These are phyloP conservation scores for Wickerhamiella alocasiicola DNA, from an alignment of 805 yeast species.

Conservation along the genomic window DNA sequence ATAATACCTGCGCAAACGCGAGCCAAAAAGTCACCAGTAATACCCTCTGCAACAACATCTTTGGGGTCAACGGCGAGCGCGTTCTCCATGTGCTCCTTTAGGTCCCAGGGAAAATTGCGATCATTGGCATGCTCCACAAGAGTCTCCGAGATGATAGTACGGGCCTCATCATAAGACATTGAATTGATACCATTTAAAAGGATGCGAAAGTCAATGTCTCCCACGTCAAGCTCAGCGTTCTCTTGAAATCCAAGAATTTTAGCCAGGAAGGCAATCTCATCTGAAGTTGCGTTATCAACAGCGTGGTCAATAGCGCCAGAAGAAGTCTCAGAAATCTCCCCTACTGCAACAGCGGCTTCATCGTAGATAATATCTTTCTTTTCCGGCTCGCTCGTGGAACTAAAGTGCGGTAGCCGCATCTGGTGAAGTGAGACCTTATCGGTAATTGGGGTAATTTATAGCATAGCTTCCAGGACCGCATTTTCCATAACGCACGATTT, in stretches of 20 bases:
- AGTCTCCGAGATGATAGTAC: conserved; percentile 1
- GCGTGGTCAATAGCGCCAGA: not conserved
- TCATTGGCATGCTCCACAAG: conserved; percentile 6
- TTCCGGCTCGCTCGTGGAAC: too few relatives aligned
- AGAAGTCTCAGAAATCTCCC: too few relatives aligned
- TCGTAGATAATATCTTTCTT: too few relatives aligned
- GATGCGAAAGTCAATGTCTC: conserved; percentile 5
- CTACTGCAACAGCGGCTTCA: too few relatives aligned
- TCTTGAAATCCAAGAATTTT: not conserved
- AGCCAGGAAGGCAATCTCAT: not conserved
- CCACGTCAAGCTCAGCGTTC: not conserved
- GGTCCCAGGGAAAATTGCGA: conserved; percentile 3
- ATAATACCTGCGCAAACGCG: conserved; percentile 34
- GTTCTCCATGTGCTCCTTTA: not conserved
- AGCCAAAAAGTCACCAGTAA: conserved; percentile 14
- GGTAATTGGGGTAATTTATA: too few relatives aligned
- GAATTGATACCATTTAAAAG: not conserved
- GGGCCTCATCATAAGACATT: conserved; percentile 6
- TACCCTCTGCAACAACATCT: not conserved
- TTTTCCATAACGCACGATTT: too few relatives aligned
- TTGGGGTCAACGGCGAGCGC: not conserved
- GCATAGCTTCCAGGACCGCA: too few relatives aligned
- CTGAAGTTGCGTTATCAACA: too few relatives aligned
- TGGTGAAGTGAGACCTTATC: too few relatives aligned
- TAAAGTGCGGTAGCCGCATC: too few relatives aligned